Percentiles rank a stretch among this genome's conserved stretches.
These are phyloP conservation scores for Sporothrix globosa DNA, from an alignment of 2,329 filamentous ascomycete genomes.

Conservation along the genomic window DNA sequence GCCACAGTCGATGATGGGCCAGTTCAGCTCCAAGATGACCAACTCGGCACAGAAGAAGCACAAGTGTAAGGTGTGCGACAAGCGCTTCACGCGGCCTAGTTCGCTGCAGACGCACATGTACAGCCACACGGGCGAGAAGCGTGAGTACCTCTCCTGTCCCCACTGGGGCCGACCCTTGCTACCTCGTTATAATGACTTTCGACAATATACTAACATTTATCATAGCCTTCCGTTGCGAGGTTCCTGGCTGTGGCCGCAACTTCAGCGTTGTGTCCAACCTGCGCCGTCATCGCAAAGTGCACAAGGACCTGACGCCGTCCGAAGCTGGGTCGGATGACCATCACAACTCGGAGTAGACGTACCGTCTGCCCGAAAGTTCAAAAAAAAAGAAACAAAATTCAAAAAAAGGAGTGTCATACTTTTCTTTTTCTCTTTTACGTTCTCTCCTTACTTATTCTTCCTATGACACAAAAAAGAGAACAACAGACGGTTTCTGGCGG, in stretches of 20 bases:
- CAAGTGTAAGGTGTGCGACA: constrained; percentile 98
- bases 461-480: constrained; percentile 10
- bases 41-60: constrained; percentile 98
- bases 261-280: constrained; percentile 98
- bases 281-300: constrained; percentile 91
- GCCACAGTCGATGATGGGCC: constrained; percentile 96
- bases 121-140: constrained; percentile 96
- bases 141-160: constrained; percentile 66
- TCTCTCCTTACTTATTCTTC: neutral
- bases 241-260: constrained; percentile 90
- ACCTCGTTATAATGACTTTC: neutral
- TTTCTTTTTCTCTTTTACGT: no score
- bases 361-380: neutral
- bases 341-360: constrained; percentile 52
- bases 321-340: constrained; percentile 67
- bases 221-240: constrained; percentile 87
- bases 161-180: neutral
- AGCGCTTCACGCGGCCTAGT: constrained; percentile 91
- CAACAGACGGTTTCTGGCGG: constrained; percentile 8
- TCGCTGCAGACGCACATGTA: constrained; percentile 98
- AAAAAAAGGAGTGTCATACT: neutral
- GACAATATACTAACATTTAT: neutral
- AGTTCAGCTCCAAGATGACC: constrained; percentile 95
- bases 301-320: constrained; percentile 73
- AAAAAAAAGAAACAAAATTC: neutral